These are phyloP conservation scores for Cruciata laevipes DNA, from an alignment of 257 asterid genomes.

Conservation along the genomic window DNA sequence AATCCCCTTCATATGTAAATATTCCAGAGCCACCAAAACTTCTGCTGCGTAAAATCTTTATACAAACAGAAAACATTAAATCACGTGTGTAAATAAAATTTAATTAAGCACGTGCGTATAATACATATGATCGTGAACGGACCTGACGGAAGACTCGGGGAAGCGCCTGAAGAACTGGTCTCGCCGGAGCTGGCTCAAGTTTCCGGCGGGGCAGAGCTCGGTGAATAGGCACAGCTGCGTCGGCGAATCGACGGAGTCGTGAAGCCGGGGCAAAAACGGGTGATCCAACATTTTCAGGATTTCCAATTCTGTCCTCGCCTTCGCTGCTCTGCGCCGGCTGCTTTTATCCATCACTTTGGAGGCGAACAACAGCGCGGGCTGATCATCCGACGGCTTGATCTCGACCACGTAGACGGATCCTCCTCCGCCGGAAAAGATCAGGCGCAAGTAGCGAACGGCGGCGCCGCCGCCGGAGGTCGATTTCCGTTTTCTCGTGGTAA, in stretches of 20 bases:
- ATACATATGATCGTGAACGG: conserved; percentile 16
- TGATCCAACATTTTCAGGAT: conserved; percentile 69
- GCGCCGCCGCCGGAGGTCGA: too few species aligned
- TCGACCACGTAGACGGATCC: too few species aligned
- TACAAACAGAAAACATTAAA: background rate
- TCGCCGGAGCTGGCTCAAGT: conserved; percentile 68
- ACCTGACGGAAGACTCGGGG: conserved; percentile 55
- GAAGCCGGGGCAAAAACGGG: conserved; percentile 69
- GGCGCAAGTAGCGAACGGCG: too few species aligned
- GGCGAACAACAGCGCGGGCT: conserved; percentile 29
- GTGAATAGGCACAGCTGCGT: conserved; percentile 64
- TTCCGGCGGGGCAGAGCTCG: conserved; percentile 75
- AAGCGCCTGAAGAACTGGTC: conserved; percentile 51
- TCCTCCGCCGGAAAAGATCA: too few species aligned
- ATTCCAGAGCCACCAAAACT: conserved; percentile 68
- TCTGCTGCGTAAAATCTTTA: conserved; percentile 67
- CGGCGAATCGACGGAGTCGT: conserved; percentile 41
- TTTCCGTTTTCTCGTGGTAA: too few species aligned
- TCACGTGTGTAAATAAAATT: background rate
- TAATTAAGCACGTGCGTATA: too few species aligned
- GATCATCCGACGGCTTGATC: too few species aligned
- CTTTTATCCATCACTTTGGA: conserved; percentile 74
- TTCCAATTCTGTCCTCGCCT: conserved; percentile 58
- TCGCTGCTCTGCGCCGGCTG: too few species aligned
- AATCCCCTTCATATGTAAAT: conserved; percentile 65